Evolutionary conservation across 208 protist species (phyloP).

Genomic region (Lotmaria passim): DNA sequence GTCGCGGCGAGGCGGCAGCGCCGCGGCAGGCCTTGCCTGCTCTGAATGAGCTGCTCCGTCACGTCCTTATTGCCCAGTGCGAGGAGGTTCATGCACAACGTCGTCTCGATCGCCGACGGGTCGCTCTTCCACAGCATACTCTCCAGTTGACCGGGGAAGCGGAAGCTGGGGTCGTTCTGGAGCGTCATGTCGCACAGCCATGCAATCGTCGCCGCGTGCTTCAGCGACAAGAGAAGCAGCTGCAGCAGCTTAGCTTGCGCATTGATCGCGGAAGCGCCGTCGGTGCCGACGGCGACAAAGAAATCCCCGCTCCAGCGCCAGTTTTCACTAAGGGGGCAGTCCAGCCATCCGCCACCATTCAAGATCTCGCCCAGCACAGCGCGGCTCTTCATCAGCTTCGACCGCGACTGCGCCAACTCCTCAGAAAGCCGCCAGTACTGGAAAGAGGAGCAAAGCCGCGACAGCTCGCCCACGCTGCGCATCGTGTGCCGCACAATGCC

Average conservation of each 20-base stretch:
- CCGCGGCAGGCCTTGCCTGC: constrained; percentile 37
- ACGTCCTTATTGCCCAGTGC: constrained; percentile 23
- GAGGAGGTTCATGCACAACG: constrained; percentile 57
- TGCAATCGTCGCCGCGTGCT: constrained; percentile 45
- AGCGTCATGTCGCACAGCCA: constrained; percentile 65
- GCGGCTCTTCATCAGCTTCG: constrained; percentile 22
- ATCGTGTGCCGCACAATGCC: constrained; percentile 40
- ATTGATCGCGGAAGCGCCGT: constrained; percentile 45
- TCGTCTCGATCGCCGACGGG: constrained; percentile 33
- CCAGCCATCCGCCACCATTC: constrained; percentile 50
- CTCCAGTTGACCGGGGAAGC: constrained; percentile 39
- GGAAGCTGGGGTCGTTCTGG: constrained; percentile 18
- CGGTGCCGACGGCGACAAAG: not conserved
- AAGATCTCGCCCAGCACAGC: constrained; percentile 37
- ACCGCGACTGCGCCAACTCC: constrained; percentile 38
- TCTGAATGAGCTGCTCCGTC: constrained; percentile 37
- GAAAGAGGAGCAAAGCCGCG: constrained; percentile 42
- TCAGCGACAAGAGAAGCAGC: constrained; percentile 45
- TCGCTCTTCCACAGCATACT: constrained; percentile 49
- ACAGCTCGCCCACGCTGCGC: constrained; percentile 29
- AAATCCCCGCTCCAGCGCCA: constrained; percentile 26
- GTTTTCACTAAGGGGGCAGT: constrained; percentile 34
- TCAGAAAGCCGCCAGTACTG: constrained; percentile 47
- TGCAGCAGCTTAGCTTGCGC: constrained; percentile 60
- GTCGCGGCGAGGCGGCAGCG: constrained; percentile 47